Conservation (phyloP, 495 filamentous ascomycete species). For the Annulohypoxylon moriforme region DNA sequence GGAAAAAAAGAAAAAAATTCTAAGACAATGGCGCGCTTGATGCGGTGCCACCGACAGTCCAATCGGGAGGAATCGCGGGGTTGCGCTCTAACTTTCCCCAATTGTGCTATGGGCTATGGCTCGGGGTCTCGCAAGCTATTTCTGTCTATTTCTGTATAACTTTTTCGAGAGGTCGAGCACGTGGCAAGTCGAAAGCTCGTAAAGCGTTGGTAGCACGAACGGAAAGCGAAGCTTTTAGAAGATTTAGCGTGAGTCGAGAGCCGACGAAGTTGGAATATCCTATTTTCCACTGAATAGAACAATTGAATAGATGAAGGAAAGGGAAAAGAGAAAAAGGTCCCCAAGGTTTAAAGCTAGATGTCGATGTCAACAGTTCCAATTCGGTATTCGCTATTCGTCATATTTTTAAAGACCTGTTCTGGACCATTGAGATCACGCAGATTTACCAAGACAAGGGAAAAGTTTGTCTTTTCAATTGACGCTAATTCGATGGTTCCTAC, state of each 20-base stretch:
- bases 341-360: neutral
- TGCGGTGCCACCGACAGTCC: conserved; percentile 38
- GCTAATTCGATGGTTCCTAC: conserved; percentile 22
- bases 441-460: conserved; percentile 22
- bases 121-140: conserved; percentile 22
- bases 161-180: conserved; percentile 16
- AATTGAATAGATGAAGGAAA: neutral
- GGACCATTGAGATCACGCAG: conserved; percentile 16
- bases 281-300: neutral
- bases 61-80: conserved; percentile 46
- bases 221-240: conserved; percentile 3
- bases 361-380: neutral
- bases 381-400: neutral
- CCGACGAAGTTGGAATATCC: neutral
- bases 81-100: conserved; percentile 19
- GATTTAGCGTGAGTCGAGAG: neutral
- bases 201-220: conserved; percentile 6
- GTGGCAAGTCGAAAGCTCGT: conserved; percentile 17
- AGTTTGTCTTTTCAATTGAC: conserved; percentile 11
- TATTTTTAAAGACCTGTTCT: neutral
- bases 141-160: conserved; percentile 4
- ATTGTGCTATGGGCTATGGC: conserved; percentile 23
- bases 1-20: conserved; percentile 39
- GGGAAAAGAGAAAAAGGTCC: neutral
- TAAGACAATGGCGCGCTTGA: conserved; percentile 28